Base-by-base conservation (phyloP, 208 protist genomes). In the Strigomonas galati region DNA sequence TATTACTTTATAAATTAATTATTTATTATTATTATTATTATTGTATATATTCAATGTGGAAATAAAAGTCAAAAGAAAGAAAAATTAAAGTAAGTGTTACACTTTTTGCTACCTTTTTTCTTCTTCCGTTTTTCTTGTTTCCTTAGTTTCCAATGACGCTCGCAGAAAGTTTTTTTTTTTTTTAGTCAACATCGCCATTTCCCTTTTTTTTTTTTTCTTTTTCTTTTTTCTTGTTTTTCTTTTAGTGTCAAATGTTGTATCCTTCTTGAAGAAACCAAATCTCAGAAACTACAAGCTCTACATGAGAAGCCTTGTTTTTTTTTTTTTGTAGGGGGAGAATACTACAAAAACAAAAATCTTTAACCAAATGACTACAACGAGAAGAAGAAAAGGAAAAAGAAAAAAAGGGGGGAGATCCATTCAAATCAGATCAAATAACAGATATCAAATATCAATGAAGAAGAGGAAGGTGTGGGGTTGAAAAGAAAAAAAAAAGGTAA, bases 311-410 rank as follows among this genome's bases (percentile, higher is more conserved):
- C 37, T 44, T 14, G 14, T 17, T 17, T 14, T 6, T 14, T 44
- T 44, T 44, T 14, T 44, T 44, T 44, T 44, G 37, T 14, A 30
- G 17, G 15, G 30, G 32, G 32, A 30, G 12, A 65, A 51, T 2
- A 49, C 26, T 49, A 48, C 28, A n/a, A 55, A 51, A 37, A 40
- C 15, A 17, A 81, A 55, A 31, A 44, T 19, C n/a, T n/a, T n/a
- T n/a, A 40, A 3, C 46, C 35, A 58, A 56, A 54, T 54, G 31
- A 46, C 27, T 23, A 67, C 28, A 65, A 60, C 58, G 69, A 53
- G 2, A 75, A n/a, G 65, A 54, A 59, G 10, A 54, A 53, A 27
- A 40, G 70, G 54, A 70, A n/a, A 48, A 46, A 60, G 27, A 48
- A 23, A 40, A 60, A 28, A 49, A 35, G 15, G n/a, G 27, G n/a